phyloP scores from a whole-genome alignment of 805 yeast genomes.

The Wickerhamomyces silvicola region DNA sequence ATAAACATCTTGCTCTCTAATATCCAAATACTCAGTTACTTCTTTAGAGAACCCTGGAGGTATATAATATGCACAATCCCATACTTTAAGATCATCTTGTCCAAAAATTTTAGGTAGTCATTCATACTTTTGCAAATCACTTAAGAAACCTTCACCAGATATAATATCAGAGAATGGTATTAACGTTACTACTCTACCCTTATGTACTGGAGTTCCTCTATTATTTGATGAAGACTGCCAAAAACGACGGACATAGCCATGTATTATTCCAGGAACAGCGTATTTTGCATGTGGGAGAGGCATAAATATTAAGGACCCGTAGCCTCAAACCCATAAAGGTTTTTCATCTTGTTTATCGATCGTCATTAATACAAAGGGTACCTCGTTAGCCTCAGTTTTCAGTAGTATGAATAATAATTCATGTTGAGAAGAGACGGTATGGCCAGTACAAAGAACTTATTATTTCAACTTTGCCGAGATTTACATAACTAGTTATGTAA shows the following conservation, averaged over 20 bases:
- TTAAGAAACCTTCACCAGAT: constrained; percentile 30
- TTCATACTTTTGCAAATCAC: constrained; percentile 33
- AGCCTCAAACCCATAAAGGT: constrained; percentile 79
- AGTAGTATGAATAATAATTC: too few species aligned
- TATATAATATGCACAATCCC: constrained; percentile 84
- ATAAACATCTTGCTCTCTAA: constrained; percentile 88
- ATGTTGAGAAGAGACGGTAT: too few species aligned
- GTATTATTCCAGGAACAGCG: constrained; percentile 64
- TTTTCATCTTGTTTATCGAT: too few species aligned
- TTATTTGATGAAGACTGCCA: constrained; percentile 93
- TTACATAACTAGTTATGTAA: too few species aligned
- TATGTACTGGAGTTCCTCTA: constrained; percentile 78
- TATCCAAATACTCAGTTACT: constrained; percentile 66
- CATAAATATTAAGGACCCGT: constrained; percentile 83
- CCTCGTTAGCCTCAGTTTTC: too few species aligned
- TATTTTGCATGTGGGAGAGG: constrained; percentile 73
- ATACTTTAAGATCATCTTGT: constrained; percentile 44
- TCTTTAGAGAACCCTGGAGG: constrained; percentile 53
- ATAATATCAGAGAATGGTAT: constrained; percentile 53
- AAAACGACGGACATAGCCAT: constrained; percentile 74
- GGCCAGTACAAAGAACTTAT: too few species aligned
- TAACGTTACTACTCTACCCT: constrained; percentile 86
- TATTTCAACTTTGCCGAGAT: too few species aligned
- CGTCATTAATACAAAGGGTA: too few species aligned
- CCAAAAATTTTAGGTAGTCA: constrained; percentile 21